Base-by-base conservation (phyloP, 73 alveolate species). In the Breviolum minutum region DNA sequence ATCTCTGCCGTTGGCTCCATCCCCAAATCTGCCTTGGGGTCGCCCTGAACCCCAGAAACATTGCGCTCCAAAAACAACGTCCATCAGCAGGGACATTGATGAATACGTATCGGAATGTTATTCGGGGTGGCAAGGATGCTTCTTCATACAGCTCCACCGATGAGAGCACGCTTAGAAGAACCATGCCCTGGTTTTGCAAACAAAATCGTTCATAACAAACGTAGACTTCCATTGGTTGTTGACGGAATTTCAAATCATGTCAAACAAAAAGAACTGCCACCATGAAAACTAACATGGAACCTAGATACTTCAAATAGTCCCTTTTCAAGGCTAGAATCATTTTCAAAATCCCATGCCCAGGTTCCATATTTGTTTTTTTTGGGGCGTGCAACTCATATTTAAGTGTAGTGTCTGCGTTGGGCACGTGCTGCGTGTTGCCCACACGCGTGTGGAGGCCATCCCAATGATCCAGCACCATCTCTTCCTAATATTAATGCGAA, bases 401-500 rank as follows among this genome's bases (percentile, higher is more conserved):
- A 14, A 13, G 30, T 10, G 40, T 8, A 82, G 91, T 13, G 22
- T n/a, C 91, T 4, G 71, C 0, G 14, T 82, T 68, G 13, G 91
- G 91, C 30, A 82, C 9, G 29, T 82, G 91, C 29, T 82, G 91
- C 48, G 91, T 12, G 27, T 82, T 48, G 48, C 91, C 91, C 11
- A 2, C 69, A 0, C 68, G 69, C 22, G 32, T 70, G 64, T 82
- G 91, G 48, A 82, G 4, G 16, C 20, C 20, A n/a, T 8, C 16
- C 91, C 91, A 82, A 0, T 6, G 27, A 22, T 82, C 32, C 0
- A 40, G 7, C 48, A 8, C 40, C 91, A 82, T 82, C 9, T 68
- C 24, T 19, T 82, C 91, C 91, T 82, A 8, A 30, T 48, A n/a
- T 29, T 40, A n/a, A n/a, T 30, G 63, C 3, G 14, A 19, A 29